Evolutionary conservation across 148 eudicot genomes (phyloP), one percentile per base, ranked within the genome.

Genomic region (Suaeda aralocaspica): DNA sequence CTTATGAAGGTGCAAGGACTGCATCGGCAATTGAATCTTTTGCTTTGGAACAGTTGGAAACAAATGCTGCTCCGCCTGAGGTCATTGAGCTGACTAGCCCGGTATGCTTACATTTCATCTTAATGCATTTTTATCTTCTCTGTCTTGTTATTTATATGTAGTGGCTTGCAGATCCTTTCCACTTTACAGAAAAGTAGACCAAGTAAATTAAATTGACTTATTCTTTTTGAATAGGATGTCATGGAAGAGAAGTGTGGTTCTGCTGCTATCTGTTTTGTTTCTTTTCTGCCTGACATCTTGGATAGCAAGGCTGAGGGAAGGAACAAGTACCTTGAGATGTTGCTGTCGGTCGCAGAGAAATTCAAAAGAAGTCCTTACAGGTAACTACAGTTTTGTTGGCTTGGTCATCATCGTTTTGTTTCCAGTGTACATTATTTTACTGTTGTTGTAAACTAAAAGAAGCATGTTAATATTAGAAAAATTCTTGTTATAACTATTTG

Each of bases 301-400:
- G 97, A 94, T 78, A 80, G 91, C 66, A 91, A 84, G 84, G 97
- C 98, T 9, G 97, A 91, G 71, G 97, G 98, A 69, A 84, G 98
- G 79, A 94, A 91, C 80, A 89, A 83, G 80, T 94, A 94, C 78
- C 79, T 91, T 14, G 82, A 91, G 52, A 83, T 87, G 80, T 50
- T 94, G 83, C 71, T 94, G 77, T 84, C 89, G 21, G 84, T 86
- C 53, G 97, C 98, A 4, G 92, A 87, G 77, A 94, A 91, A 78
- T 94, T 87, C 83, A 88, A 78, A 80, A 89, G 84, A 83, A 91
- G 84, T 45, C 98, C 98, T 22, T 94, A 94, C 88, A 91, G 98
- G 98, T 78, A 76, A 81, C 71, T 45, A 44, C 29, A 26, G 22
- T 31, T 60, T 21, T 63, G 31, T 11, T 24, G 19, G 18, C n/a